Percentiles rank a stretch among this genome's conserved stretches.
Evolutionary conservation across 768 basidiomycete species (phyloP).

Genomic region (Suillus subaureus): DNA sequence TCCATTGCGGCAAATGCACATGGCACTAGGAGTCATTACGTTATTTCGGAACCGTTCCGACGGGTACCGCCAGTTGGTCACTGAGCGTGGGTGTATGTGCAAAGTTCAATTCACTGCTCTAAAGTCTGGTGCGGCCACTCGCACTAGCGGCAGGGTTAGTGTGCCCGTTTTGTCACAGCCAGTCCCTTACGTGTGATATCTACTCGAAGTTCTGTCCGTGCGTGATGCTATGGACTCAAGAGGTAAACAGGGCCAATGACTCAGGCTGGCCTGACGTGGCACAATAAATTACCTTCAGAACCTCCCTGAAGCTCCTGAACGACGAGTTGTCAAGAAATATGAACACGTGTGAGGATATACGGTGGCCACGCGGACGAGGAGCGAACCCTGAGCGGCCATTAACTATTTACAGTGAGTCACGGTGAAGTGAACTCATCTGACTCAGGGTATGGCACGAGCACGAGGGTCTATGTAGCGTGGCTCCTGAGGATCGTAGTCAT

Average conservation of each 20-base stretch:
- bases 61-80: neutral
- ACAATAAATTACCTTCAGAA: slow-evolving; percentile 2
- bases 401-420: neutral
- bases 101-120: slow-evolving; percentile 7
- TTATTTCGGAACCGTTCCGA: neutral
- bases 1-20: neutral
- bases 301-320: neutral
- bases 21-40: neutral
- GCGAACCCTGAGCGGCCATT: slow-evolving; percentile 2
- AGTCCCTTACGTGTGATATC: slow-evolving; percentile 1
- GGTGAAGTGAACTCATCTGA: too few species aligned
- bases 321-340: neutral
- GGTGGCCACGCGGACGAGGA: slow-evolving; percentile 5
- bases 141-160: neutral
- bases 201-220: neutral
- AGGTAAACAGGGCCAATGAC: slow-evolving; percentile 5
- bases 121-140: neutral
- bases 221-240: neutral
- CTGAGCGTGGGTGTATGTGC: neutral
- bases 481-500: neutral
- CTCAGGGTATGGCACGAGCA: neutral
- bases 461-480: neutral
- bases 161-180: neutral
- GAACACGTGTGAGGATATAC: slow-evolving; percentile 6
- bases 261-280: neutral